Base-by-base conservation (phyloP, 768 basidiomycete genomes). In the Tulasnella calospora region DNA sequence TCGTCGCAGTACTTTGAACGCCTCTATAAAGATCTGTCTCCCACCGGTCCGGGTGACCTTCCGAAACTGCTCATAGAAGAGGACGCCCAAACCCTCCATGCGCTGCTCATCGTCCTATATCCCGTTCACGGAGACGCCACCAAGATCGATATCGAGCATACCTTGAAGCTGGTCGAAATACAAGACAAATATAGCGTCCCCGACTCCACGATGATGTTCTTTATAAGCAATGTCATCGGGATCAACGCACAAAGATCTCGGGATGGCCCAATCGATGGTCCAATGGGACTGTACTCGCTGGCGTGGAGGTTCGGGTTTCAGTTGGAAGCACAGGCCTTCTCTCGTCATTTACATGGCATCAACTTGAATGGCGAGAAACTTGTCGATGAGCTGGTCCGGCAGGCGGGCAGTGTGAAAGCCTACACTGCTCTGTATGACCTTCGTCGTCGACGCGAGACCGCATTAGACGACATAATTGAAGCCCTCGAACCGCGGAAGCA, bases 371-470 rank as follows among this genome's bases (percentile, higher is more conserved):
- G 55, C 27, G 44, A 55, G 30, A 36, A 35, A 12, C 3, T 27
- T 8, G 36, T 33, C 44, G n/a, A 35, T 12, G 33, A 35, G 5
- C 5, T 74, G 15, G 27, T 74, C 27, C 17, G 27, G 4, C 73
- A 47, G 8, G 38, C 73, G 27, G 73, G 44, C 19, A 55, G 44
- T 44, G 19, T 74, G 12, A 74, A 33, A 9, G 73, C 73, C 6
- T 44, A 47, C 27, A 44, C 44, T 35, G 73, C 73, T 44, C 17
- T 74, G 35, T 74, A 33, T 44, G 73, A 74, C 30, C 73, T 74
- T 12, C 73, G 33, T 35, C 44, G 44, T n/a, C 38, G 73, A 33
- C 44, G 73, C 38, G 73, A 47, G 27, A 6, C 27, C 2, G 73
- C 73, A 35, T 35, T 74, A 23, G 73, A 74, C 73, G n/a, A 33